A percentile compares a stretch with the other conserved stretches of the same genome.
These are phyloP conservation scores for Micromonas pusilla DNA, from an alignment of 139 green algal species.

Conservation along the genomic window DNA sequence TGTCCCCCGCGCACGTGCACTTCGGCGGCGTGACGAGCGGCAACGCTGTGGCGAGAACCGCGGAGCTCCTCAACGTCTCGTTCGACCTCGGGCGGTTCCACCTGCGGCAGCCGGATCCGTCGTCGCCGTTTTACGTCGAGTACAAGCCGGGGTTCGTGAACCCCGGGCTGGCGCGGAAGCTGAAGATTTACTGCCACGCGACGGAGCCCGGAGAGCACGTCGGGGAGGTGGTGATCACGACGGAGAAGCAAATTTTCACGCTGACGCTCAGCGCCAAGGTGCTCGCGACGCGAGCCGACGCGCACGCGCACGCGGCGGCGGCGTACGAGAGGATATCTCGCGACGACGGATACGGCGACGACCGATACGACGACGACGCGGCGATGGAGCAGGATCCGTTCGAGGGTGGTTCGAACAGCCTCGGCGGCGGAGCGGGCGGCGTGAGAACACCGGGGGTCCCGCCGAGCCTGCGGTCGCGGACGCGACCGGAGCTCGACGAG, in stretches of 20 bases:
- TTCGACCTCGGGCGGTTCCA: neutral
- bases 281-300: too few species aligned
- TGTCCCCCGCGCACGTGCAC: slow-evolving; percentile 10
- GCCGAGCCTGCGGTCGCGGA: too few species aligned
- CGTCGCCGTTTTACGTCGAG: neutral
- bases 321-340: too few species aligned
- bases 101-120: neutral
- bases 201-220: neutral
- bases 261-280: neutral
- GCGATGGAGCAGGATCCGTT: too few species aligned
- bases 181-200: neutral
- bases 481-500: too few species aligned
- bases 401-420: too few species aligned
- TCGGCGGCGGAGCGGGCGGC: too few species aligned
- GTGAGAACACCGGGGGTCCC: too few species aligned
- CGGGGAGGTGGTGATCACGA: neutral
- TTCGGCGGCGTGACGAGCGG: neutral
- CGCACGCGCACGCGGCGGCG: neutral
- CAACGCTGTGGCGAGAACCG: neutral
- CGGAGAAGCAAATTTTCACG: neutral
- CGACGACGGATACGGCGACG: too few species aligned
- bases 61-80: neutral
- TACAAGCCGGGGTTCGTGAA: neutral
- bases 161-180: neutral
- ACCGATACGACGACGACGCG: too few species aligned